Conservation (phyloP, 805 yeast genomes). For the Metschnikowia vanudenii region DNA sequence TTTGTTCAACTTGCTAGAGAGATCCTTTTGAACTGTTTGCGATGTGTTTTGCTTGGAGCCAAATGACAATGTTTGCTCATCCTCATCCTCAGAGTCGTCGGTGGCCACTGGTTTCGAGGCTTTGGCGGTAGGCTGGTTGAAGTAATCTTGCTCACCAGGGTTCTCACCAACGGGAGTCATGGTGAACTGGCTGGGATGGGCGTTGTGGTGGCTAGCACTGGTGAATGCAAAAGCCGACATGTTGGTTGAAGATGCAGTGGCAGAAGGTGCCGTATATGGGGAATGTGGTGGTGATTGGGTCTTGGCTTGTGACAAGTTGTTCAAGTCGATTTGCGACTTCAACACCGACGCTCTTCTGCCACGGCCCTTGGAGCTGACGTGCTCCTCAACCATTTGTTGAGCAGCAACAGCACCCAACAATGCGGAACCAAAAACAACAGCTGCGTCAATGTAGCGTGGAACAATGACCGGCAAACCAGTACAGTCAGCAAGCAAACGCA, state of each 20-base stretch:
- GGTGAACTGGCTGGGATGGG: conserved; percentile 29
- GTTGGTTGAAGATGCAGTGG: conserved; percentile 67
- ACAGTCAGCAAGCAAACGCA: conserved; percentile 88
- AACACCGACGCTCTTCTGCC: conserved; percentile 36
- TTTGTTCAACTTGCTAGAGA: conserved; percentile 43
- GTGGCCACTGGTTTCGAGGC: conserved; percentile 8
- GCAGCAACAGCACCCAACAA: conserved; percentile 94
- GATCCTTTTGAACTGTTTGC: conserved; percentile 47
- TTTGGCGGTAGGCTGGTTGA: conserved; percentile 28
- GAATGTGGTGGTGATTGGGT: conserved; percentile 42
- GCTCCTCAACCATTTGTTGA: conserved; percentile 50
- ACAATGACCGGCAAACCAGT: conserved; percentile 89
- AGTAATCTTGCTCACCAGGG: conserved; percentile 36
- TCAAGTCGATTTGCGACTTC: conserved; percentile 33
- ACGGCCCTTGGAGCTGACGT: conserved; percentile 32
- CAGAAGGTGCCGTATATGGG: conserved; percentile 78
- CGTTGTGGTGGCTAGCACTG: conserved; percentile 29
- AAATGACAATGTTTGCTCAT: conserved; percentile 54
- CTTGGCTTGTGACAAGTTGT: conserved; percentile 12
- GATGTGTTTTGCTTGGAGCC: conserved; percentile 50
- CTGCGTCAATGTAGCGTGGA: conserved; percentile 94
- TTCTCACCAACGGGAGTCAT: conserved; percentile 42
- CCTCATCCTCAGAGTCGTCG: conserved; percentile 43
- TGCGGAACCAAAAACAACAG: conserved; percentile 96
- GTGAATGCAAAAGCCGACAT: conserved; percentile 50